A percentile compares a stretch with the other conserved stretches of the same genome.
phyloP scores from a whole-genome alignment of 768 basidiomycete species.

The Lepiota brunneoincarnata region DNA sequence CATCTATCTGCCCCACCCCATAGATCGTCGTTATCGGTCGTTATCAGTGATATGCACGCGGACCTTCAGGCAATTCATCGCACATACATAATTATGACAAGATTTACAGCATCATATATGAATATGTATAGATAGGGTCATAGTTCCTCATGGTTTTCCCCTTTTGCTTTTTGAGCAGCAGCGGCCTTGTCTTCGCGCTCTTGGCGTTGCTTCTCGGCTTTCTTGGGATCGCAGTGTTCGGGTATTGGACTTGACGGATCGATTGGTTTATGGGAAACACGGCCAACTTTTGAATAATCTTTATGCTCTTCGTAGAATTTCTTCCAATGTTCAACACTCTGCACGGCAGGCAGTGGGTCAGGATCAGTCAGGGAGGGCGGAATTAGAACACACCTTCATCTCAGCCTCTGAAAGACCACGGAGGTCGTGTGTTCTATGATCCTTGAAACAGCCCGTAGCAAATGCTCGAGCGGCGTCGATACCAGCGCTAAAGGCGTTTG shows the following conservation, averaged over 20 bases:
- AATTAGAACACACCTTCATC: constrained; percentile 49
- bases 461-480: constrained; percentile 90
- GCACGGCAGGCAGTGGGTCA: constrained; percentile 6
- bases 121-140: constrained; percentile 18
- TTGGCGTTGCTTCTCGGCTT: constrained; percentile 33
- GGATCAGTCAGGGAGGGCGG: not conserved
- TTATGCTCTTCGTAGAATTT: constrained; percentile 82
- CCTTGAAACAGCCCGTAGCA: constrained; percentile 90
- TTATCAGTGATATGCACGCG: not conserved
- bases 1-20: constrained; percentile 1
- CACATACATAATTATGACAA: not conserved
- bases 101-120: constrained; percentile 3
- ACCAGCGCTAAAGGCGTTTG: constrained; percentile 55
- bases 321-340: constrained; percentile 89
- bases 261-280: constrained; percentile 71
- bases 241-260: constrained; percentile 75
- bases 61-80: constrained; percentile 1
- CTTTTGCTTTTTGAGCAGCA: constrained; percentile 15
- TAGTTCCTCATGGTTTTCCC: constrained; percentile 35
- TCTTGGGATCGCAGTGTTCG: constrained; percentile 69
- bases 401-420: constrained; percentile 77
- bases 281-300: constrained; percentile 76
- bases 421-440: constrained; percentile 88
- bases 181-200: constrained; percentile 19
- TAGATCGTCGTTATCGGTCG: not conserved